Evolutionary conservation across 2,329 filamentous ascomycete species (phyloP).

Genomic region (Parastagonospora nodorum): DNA sequence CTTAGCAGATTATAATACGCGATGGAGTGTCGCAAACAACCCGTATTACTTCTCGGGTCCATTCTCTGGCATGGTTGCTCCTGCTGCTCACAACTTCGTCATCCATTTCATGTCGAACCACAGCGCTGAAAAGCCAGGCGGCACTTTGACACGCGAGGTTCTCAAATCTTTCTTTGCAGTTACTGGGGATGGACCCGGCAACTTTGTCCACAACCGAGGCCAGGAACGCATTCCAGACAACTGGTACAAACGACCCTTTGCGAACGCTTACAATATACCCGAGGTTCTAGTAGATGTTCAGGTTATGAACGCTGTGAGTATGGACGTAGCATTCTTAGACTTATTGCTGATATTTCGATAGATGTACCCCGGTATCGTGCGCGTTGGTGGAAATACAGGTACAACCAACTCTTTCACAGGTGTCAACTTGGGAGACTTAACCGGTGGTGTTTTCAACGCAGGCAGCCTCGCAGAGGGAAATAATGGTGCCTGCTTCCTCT

Average conservation of each 20-base stretch:
- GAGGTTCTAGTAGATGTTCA: slow-evolving; percentile 14
- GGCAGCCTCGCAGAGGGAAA: slow-evolving; percentile 19
- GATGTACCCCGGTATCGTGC: slow-evolving; percentile 21
- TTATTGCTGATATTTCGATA: not conserved
- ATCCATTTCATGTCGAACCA: slow-evolving; percentile 28
- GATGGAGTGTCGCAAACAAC: slow-evolving; percentile 22
- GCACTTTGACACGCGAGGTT: slow-evolving; percentile 20
- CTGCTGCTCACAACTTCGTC: slow-evolving; percentile 19
- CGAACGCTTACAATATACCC: slow-evolving; percentile 9
- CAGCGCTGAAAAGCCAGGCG: slow-evolving; percentile 23
- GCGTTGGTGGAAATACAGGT: slow-evolving; percentile 26
- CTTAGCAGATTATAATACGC: slow-evolving; percentile 14
- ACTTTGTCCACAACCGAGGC: slow-evolving; percentile 20
- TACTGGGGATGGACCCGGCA: slow-evolving; percentile 19
- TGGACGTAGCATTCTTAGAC: too few species aligned
- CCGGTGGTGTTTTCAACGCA: slow-evolving; percentile 22
- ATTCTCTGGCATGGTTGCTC: slow-evolving; percentile 18
- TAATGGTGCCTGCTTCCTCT: slow-evolving; percentile 21
- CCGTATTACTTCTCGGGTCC: slow-evolving; percentile 22
- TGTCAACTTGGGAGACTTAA: slow-evolving; percentile 20
- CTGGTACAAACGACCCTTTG: slow-evolving; percentile 14
- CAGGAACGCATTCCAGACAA: slow-evolving; percentile 29
- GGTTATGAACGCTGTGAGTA: slow-evolving; percentile 15
- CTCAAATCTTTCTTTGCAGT: slow-evolving; percentile 26
- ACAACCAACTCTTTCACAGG: slow-evolving; percentile 22